These are phyloP conservation scores for Naganishia vaughanmartiniae DNA, from an alignment of 768 basidiomycete species.

Conservation along the genomic window DNA sequence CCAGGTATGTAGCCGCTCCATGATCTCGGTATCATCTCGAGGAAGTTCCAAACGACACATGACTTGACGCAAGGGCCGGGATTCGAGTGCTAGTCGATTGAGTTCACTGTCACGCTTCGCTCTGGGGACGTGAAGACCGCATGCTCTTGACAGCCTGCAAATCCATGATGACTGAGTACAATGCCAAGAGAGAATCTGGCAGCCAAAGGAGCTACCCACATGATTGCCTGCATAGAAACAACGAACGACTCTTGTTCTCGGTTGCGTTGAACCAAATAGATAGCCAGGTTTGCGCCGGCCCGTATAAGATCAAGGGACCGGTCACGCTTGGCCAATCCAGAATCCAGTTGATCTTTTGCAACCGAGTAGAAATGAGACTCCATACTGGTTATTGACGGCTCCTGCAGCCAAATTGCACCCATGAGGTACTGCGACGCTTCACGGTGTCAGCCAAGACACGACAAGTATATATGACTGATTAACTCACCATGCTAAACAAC, in stretches of 20 bases:
- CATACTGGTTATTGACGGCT: slow-evolving; percentile 3
- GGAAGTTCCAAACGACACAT: slow-evolving; percentile 12
- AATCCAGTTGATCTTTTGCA: not conserved
- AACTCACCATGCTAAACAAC: slow-evolving; percentile 18
- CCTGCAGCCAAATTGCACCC: slow-evolving; percentile 13
- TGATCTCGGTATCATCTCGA: not conserved
- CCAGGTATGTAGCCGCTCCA: slow-evolving; percentile 2
- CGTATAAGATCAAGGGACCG: slow-evolving; percentile 10
- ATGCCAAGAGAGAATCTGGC: not conserved
- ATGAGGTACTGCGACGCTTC: not conserved
- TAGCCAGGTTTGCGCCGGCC: not conserved
- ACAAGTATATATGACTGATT: too few relatives aligned
- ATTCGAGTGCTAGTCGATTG: not conserved
- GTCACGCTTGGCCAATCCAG: not conserved
- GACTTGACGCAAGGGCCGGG: not conserved
- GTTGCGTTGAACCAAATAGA: not conserved
- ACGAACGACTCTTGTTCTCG: not conserved
- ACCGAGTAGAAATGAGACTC: slow-evolving; percentile 10
- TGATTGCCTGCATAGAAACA: not conserved
- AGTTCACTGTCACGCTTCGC: not conserved
- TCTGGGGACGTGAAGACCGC: slow-evolving; percentile 1
- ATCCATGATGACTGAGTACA: not conserved
- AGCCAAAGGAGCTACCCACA: not conserved
- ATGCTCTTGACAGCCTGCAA: slow-evolving; percentile 6
- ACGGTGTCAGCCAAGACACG: not conserved